These are phyloP conservation scores for Wickerhamomyces chambardii DNA, from an alignment of 805 yeast genomes.

Conservation along the genomic window DNA sequence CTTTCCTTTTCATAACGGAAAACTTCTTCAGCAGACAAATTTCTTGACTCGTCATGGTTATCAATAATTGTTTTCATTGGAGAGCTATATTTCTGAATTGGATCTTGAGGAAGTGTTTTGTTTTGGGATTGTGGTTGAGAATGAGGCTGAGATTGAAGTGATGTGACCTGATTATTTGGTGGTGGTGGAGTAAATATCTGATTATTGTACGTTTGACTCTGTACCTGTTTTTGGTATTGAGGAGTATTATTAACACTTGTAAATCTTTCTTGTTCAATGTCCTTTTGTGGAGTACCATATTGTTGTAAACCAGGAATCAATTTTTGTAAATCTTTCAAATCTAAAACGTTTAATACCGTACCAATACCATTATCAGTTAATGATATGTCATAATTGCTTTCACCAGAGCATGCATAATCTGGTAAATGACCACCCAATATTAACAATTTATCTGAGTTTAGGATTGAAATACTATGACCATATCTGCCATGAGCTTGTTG, in stretches of 20 bases:
- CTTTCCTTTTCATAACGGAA: constrained; percentile 12
- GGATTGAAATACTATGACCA: constrained; percentile 81
- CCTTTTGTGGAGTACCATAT: constrained; percentile 25
- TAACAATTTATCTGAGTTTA: constrained; percentile 57
- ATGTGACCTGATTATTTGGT: constrained; percentile 18
- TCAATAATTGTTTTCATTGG: background rate
- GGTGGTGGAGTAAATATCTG: constrained; percentile 1
- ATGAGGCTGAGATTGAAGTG: constrained; percentile 3
- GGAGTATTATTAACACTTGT: constrained; percentile 5
- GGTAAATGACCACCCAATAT: constrained; percentile 90
- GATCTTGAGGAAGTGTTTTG: background rate
- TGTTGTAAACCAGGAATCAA: constrained; percentile 27
- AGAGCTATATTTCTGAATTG: background rate
- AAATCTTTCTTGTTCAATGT: constrained; percentile 9
- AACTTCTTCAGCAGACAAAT: constrained; percentile 14
- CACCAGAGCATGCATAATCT: constrained; percentile 47
- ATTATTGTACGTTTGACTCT: background rate
- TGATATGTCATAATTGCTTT: constrained; percentile 42
- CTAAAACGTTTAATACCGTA: constrained; percentile 56
- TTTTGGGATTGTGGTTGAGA: constrained; percentile 1
- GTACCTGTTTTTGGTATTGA: constrained; percentile 8
- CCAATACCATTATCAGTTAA: constrained; percentile 46
- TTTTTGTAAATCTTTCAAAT: constrained; percentile 28
- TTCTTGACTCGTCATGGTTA: background rate
- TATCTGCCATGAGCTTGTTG: constrained; percentile 73